Conservation (phyloP, 2,329 filamentous ascomycete species). For the Clathrospora elynae region DNA sequence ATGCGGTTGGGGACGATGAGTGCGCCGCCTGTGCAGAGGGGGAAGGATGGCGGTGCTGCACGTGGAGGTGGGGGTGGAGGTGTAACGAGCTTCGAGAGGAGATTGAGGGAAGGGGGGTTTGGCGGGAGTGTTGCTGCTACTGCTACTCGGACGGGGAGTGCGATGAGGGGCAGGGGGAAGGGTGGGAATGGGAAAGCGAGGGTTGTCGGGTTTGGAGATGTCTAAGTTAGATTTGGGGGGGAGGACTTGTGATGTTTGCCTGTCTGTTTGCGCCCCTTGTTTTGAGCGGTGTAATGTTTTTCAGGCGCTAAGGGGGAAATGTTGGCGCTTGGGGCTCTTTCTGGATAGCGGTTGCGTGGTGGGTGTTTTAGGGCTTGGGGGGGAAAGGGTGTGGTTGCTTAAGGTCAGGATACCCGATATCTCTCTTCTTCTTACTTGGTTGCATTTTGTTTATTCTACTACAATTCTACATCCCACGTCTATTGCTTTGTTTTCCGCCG, state of each 20-base stretch:
- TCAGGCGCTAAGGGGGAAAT: too few relatives aligned
- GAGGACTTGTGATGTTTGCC: not conserved
- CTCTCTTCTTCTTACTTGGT: too few relatives aligned
- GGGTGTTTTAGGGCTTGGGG: too few relatives aligned
- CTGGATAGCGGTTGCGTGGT: too few relatives aligned
- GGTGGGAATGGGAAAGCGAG: slow-evolving; percentile 1
- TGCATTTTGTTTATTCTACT: too few relatives aligned
- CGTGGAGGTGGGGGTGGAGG: slow-evolving; percentile 11
- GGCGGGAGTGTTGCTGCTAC: slow-evolving; percentile 17
- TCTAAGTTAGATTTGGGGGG: slow-evolving; percentile 12
- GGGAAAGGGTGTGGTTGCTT: too few relatives aligned
- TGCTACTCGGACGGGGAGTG: not conserved
- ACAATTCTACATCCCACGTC: too few relatives aligned
- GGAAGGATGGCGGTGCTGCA: slow-evolving; percentile 1
- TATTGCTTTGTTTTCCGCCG: too few relatives aligned
- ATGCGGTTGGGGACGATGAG: slow-evolving; percentile 31
- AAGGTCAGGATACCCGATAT: too few relatives aligned
- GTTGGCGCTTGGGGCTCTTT: too few relatives aligned
- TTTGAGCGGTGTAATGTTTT: too few relatives aligned
- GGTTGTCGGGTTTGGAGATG: slow-evolving; percentile 11
- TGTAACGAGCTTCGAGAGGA: slow-evolving; percentile 43
- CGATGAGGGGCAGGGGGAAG: not conserved
- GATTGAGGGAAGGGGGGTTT: slow-evolving; percentile 41
- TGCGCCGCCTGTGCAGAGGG: slow-evolving; percentile 34
- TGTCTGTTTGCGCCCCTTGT: too few relatives aligned